Evolutionary conservation across 495 filamentous ascomycete genomes (phyloP), one percentile per base, ranked within the genome.

Genomic region (Aspergillus panamensis): DNA sequence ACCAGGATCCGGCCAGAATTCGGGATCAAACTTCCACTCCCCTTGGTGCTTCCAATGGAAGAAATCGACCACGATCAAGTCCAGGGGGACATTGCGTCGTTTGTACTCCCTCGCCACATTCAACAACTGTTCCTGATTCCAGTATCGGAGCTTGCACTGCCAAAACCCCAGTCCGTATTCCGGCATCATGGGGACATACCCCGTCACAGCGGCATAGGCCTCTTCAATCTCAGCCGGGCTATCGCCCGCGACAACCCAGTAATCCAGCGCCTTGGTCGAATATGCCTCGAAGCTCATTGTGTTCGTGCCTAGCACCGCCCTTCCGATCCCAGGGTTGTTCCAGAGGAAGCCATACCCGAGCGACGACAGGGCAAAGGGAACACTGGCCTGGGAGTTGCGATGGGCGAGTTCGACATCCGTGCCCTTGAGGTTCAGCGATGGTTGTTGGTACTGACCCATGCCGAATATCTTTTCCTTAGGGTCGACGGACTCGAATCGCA

Each of bases 361-460:
- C 3, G 75, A 80, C 0, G 79, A 82, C 12, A 84, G 50, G 8
- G 74, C 69, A 62, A 85, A 85, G 0, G 82, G 82, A 1, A 85
- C 74, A 55, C 77, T 80, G 1, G 81, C 82, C 63, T 85, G 82
- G 3, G 80, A 82, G 62, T 84, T 84, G 6, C 82, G 80, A n/a
- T 85, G 82, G 4, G 82, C 82, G 0, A 85, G 69, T 61, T 84
- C 82, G 19, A 85, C 64, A 57, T 84, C 81, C 3, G 68, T 45
- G 0, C 82, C 82, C 62, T 84, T 84, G 49, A 84, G 70, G 61
- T 85, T 76, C 47, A 84, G 66, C 29, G 69, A 72, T 3, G 77
- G 73, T 61, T 84, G 81, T 59, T 85, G 82, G 60, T 85, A 85
- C 65, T 85, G 82, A 12, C 82, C 82, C 82, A 85, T 84, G 32